Evolutionary conservation across 768 basidiomycete species (phyloP), one percentile per base, ranked within the genome.

Genomic region (Coprinopsis cinerea): DNA sequence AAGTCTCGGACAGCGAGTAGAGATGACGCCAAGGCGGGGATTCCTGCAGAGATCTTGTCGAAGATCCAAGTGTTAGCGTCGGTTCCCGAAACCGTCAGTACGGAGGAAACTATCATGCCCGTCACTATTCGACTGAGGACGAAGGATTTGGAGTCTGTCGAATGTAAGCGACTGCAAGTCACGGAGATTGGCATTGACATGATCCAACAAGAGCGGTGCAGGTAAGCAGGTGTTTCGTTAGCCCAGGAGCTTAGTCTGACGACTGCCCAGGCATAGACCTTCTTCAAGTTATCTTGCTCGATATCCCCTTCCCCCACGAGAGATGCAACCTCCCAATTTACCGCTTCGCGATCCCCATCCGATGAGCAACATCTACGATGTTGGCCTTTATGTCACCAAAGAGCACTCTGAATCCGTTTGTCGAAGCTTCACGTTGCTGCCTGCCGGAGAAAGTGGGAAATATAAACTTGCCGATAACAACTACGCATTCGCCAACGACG

Each of bases 1-100:
- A 73, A 73, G 30, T 64, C 75, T 2, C 57, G 64, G 36, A 52
- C 51, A 40, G 44, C 64, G 20, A 51, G 58, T n/a, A 46, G 60
- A 10, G 54, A 52, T 15, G 18, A 54, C 15, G 46, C 51, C 39
- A 52, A 57, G 48, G 56, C 53, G 2, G 61, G 61, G 30, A 78
- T 86, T 25, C 80, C 82, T 2, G 7, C 62, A 7, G 72, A 80
- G 4, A 55, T 88, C 10, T 59, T 89, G 11, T 74, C 77, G 4
- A 81, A 81, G 52, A 70, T 92, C 18, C 76, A 85, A 49, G 72
- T 88, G 44, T 61, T 85, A 22, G 79, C 77, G 2, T 79, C 81
- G 15, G 71, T 85, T 2, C 85, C 89, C 0, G 72, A 76, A 18
- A 68, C 73, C 50, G 59, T 78, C 22, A 65, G 78, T 40, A 63